These are phyloP conservation scores for Pelargonium cotyledonis DNA, from an alignment of 441 rosid genomes.

Conservation along the genomic window DNA sequence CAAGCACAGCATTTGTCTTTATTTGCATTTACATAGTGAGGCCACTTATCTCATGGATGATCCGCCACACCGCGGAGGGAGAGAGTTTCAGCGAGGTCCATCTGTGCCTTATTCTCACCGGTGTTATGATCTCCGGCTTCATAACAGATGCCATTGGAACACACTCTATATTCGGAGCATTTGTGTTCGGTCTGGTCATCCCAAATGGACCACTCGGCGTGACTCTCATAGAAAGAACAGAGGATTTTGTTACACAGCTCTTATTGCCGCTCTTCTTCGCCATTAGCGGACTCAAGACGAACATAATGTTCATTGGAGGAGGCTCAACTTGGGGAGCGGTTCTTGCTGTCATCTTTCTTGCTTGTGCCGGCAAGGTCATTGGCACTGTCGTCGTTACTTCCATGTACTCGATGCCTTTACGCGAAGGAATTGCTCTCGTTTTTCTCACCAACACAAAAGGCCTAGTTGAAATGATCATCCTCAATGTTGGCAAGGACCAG, in stretches of 20 bases:
- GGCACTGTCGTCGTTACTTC: constrained; percentile 57
- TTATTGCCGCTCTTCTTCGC: constrained; percentile 87
- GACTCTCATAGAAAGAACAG: constrained; percentile 77
- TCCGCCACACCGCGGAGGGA: constrained; percentile 75
- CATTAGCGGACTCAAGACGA: constrained; percentile 83
- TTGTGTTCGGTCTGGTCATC: constrained; percentile 80
- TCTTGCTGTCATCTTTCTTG: constrained; percentile 43
- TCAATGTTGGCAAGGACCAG: constrained; percentile 87
- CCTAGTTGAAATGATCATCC: constrained; percentile 82
- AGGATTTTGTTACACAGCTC: constrained; percentile 90
- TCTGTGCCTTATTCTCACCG: constrained; percentile 82
- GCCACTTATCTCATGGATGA: constrained; percentile 66
- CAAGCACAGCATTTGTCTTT: constrained; percentile 43
- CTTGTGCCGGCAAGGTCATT: constrained; percentile 57
- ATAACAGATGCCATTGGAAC: constrained; percentile 91
- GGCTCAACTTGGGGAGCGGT: constrained; percentile 46
- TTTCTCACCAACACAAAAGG: constrained; percentile 93
- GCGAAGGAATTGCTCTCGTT: constrained; percentile 82
- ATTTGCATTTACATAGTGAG: constrained; percentile 56
- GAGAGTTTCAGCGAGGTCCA: constrained; percentile 73
- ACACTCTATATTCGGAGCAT: constrained; percentile 92
- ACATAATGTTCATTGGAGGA: too few species aligned
- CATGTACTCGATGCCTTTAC: constrained; percentile 60
- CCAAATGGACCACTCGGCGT: constrained; percentile 90
- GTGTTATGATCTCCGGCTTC: constrained; percentile 92